A percentile compares a stretch with the other conserved stretches of the same genome.
Evolutionary conservation across 495 filamentous ascomycete genomes (phyloP).

Genomic region (Emericellopsis terricola): DNA sequence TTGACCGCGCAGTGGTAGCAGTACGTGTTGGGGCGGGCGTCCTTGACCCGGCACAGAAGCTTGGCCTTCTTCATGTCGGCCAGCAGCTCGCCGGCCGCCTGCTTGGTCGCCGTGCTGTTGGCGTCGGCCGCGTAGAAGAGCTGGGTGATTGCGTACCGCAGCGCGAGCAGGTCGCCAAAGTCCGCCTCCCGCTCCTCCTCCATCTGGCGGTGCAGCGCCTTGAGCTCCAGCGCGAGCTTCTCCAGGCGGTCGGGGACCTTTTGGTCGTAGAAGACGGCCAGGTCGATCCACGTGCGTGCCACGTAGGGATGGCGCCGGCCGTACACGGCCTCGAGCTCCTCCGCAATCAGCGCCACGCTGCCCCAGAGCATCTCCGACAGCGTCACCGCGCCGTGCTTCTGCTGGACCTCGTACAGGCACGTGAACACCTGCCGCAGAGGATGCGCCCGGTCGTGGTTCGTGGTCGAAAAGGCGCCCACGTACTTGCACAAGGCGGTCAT

Average conservation of each 20-base stretch:
- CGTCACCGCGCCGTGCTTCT: slow-evolving; percentile 2
- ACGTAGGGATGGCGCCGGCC: slow-evolving; percentile 4
- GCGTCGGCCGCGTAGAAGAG: slow-evolving; percentile 1
- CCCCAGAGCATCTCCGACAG: slow-evolving; percentile 3
- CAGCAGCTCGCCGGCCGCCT: neutral
- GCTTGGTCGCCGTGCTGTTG: neutral
- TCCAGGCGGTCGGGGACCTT: neutral
- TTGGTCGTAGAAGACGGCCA: slow-evolving; percentile 1
- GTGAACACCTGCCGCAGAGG: slow-evolving; percentile 4
- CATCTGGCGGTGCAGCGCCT: neutral
- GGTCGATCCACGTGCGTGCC: slow-evolving; percentile 4
- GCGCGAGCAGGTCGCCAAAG: neutral
- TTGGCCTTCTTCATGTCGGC: neutral
- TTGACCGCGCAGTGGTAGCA: slow-evolving; percentile 3
- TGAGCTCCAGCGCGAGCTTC: slow-evolving; percentile 1
- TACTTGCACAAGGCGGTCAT: slow-evolving; percentile 4
- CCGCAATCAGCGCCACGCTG: slow-evolving; percentile 2
- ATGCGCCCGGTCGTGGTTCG: slow-evolving; percentile 3
- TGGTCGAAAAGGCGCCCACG: slow-evolving; percentile 3
- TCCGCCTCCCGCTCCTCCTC: neutral
- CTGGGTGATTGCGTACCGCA: slow-evolving; percentile 2
- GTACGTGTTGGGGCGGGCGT: slow-evolving; percentile 1
- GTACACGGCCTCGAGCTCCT: slow-evolving; percentile 5
- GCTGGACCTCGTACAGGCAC: slow-evolving; percentile 5
- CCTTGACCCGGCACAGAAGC: slow-evolving; percentile 1